These are phyloP conservation scores for Chlorella variabilis DNA, from an alignment of 163 green algal genomes.

Conservation along the genomic window DNA sequence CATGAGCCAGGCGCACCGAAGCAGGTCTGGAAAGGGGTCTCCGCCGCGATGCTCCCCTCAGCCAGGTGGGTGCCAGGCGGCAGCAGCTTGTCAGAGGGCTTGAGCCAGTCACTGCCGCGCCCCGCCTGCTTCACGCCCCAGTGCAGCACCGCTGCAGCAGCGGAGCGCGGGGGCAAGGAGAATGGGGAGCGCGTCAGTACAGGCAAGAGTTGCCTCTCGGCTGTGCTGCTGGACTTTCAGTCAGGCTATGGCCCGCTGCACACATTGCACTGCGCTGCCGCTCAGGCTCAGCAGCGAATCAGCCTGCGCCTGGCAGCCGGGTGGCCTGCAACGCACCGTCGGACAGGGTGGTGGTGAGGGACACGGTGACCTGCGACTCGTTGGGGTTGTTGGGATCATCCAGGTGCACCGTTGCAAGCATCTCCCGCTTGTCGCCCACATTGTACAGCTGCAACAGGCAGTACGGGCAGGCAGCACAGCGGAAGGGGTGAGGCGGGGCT, in stretches of 20 bases:
- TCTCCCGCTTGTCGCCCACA: slow-evolving; percentile 74
- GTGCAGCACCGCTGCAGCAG: slow-evolving; percentile 77
- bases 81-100: slow-evolving; percentile 52
- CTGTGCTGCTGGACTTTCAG: too few relatives aligned
- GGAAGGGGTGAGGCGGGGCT: too few relatives aligned
- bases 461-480: background rate
- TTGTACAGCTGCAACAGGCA: slow-evolving; percentile 67
- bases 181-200: too few relatives aligned
- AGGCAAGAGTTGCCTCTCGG: too few relatives aligned
- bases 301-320: too few relatives aligned
- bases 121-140: slow-evolving; percentile 77
- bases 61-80: slow-evolving; percentile 52
- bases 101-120: slow-evolving; percentile 67
- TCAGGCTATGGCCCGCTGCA: too few relatives aligned
- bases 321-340: too few relatives aligned
- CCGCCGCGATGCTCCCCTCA: slow-evolving; percentile 55
- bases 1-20: slow-evolving; percentile 30
- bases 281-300: too few relatives aligned
- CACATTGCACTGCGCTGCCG: too few relatives aligned
- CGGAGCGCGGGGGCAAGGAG: background rate
- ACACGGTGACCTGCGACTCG: slow-evolving; percentile 45
- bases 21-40: slow-evolving; percentile 61
- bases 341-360: slow-evolving; percentile 77
- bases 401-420: slow-evolving; percentile 78
- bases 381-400: slow-evolving; percentile 37